Conservation (phyloP, 1,139 yeast species). For the Kodamaea ohmeri region DNA sequence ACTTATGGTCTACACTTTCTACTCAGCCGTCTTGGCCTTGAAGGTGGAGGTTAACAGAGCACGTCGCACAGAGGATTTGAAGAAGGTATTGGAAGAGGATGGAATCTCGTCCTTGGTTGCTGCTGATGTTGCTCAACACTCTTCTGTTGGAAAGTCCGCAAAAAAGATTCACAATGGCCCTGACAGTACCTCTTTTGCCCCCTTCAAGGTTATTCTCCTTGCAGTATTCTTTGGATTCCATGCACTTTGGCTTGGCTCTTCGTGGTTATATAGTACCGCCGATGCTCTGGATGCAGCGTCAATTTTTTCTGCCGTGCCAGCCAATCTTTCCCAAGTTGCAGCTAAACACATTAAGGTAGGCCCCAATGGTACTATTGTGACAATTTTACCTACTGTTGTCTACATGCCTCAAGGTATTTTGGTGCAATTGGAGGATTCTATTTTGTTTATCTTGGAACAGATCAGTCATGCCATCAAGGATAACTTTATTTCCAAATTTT, state of each 20-base stretch:
- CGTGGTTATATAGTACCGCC: slow-evolving; percentile 59
- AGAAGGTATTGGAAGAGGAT: slow-evolving; percentile 88
- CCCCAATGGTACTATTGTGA: slow-evolving; percentile 54
- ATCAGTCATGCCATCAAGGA: slow-evolving; percentile 78
- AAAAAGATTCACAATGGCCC: background rate
- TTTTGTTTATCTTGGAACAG: slow-evolving; percentile 51
- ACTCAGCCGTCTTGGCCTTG: slow-evolving; percentile 78
- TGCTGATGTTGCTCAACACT: slow-evolving; percentile 48
- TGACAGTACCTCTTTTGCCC: slow-evolving; percentile 40
- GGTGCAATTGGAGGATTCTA: slow-evolving; percentile 63
- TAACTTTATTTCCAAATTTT: slow-evolving; percentile 73
- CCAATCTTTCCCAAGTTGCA: slow-evolving; percentile 36
- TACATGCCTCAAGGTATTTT: slow-evolving; percentile 68
- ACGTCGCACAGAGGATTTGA: slow-evolving; percentile 77
- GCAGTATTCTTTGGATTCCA: slow-evolving; percentile 70
- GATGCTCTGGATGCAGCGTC: slow-evolving; percentile 23
- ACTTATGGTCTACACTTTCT: slow-evolving; percentile 76
- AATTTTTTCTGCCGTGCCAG: slow-evolving; percentile 21
- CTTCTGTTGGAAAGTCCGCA: slow-evolving; percentile 3
- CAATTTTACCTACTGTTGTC: slow-evolving; percentile 63
- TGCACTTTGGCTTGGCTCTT: slow-evolving; percentile 69
- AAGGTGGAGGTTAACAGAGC: slow-evolving; percentile 89
- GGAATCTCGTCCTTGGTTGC: slow-evolving; percentile 79
- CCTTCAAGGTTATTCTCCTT: slow-evolving; percentile 66
- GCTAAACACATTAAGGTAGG: slow-evolving; percentile 45